Evolutionary conservation across 2,329 filamentous ascomycete species (phyloP).

Genomic region (Hypoxylon sp.): DNA sequence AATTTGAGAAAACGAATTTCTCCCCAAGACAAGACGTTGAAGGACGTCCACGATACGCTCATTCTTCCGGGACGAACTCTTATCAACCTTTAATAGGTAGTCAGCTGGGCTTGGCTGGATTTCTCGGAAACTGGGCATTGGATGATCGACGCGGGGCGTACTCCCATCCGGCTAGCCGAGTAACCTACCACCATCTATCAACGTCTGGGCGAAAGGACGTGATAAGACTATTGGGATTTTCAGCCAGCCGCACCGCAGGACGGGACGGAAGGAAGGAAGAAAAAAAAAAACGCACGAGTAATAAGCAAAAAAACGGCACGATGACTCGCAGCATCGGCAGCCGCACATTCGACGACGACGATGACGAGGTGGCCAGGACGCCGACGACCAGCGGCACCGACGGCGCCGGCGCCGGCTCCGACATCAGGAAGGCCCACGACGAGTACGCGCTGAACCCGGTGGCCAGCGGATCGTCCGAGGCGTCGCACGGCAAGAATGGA

Average conservation of each 20-base stretch:
- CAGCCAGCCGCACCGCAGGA: conserved; percentile 17
- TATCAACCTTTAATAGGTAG: too few relatives aligned
- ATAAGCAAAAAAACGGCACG: neutral
- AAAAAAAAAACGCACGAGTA: neutral
- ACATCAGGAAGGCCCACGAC: conserved; percentile 41
- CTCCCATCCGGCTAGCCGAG: conserved; percentile 13
- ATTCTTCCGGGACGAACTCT: neutral
- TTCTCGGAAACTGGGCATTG: conserved; percentile 1
- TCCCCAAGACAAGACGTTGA: neutral
- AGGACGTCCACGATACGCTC: conserved; percentile 14
- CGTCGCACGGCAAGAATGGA: conserved; percentile 30
- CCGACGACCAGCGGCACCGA: conserved; percentile 20
- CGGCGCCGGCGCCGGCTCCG: conserved; percentile 8
- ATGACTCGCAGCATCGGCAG: conserved; percentile 28
- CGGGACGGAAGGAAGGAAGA: conserved; percentile 16
- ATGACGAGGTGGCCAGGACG: conserved; percentile 10
- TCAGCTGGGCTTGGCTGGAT: too few relatives aligned
- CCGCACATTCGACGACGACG: conserved; percentile 17
- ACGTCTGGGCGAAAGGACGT: too few relatives aligned
- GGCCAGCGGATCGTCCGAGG: conserved; percentile 31
- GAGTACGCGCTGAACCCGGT: conserved; percentile 41
- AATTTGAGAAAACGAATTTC: conserved; percentile 19
- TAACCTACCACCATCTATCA: neutral
- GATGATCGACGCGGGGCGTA: conserved; percentile 33
- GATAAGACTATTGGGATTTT: too few relatives aligned